Percentiles rank a stretch among this genome's conserved stretches.
Evolutionary conservation across 2,329 filamentous ascomycete species (phyloP).

Genomic region (Ophiobolus disseminans): DNA sequence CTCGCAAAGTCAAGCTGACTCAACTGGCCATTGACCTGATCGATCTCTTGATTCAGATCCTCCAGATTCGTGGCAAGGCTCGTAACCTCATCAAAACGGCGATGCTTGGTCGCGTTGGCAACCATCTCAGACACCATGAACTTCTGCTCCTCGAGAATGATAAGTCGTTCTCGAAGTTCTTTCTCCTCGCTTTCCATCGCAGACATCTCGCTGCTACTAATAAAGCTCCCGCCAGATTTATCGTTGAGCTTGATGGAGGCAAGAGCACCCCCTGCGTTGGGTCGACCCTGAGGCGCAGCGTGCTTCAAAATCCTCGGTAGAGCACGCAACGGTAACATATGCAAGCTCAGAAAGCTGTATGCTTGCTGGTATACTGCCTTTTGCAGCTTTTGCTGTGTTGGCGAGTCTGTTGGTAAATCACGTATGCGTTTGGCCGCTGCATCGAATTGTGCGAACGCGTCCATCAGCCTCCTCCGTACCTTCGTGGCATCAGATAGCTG

Average conservation of each 20-base stretch:
- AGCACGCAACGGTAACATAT: constrained; percentile 82
- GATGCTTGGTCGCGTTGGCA: constrained; percentile 73
- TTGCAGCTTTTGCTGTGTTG: constrained; percentile 77
- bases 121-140: constrained; percentile 91
- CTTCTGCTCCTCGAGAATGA: constrained; percentile 88
- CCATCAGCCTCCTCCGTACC: constrained; percentile 86
- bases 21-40: constrained; percentile 69
- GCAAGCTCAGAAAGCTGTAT: constrained; percentile 81
- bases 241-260: constrained; percentile 67
- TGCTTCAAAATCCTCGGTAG: constrained; percentile 60
- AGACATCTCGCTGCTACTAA: constrained; percentile 65
- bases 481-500: constrained; percentile 87
- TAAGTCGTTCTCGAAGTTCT: constrained; percentile 76
- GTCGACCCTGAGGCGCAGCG: constrained; percentile 60
- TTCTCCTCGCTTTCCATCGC: constrained; percentile 84
- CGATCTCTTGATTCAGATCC: constrained; percentile 81
- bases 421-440: constrained; percentile 80
- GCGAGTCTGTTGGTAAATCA: constrained; percentile 75
- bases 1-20: constrained; percentile 69
- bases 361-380: constrained; percentile 83
- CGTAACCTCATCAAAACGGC: constrained; percentile 85
- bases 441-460: constrained; percentile 89
- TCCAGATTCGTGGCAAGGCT: constrained; percentile 81
- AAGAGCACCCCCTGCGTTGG: constrained; percentile 55
- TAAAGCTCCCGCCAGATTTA: constrained; percentile 59